These are phyloP conservation scores for Colletotrichum theobromicola DNA, from an alignment of 2,329 filamentous ascomycete genomes.

Conservation along the genomic window DNA sequence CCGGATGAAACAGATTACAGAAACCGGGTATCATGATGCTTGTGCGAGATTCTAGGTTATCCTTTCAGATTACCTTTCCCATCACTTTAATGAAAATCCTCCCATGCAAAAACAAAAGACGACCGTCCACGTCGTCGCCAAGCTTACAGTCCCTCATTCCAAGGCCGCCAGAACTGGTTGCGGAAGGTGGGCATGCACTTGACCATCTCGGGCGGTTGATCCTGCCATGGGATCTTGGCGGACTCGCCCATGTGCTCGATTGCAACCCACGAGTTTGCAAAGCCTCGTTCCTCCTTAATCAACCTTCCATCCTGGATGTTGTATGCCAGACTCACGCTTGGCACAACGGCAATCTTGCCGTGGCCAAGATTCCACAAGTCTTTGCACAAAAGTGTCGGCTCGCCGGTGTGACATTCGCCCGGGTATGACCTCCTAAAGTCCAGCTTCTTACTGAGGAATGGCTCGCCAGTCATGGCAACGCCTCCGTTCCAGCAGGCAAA, in stretches of 20 bases:
- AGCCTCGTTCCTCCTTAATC: slow-evolving; percentile 58
- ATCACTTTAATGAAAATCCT: not conserved
- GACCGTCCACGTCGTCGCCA: not conserved
- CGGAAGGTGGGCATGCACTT: slow-evolving; percentile 52
- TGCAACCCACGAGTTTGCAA: slow-evolving; percentile 30
- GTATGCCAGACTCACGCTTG: slow-evolving; percentile 61
- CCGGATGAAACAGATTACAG: not conserved
- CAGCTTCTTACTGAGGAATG: slow-evolving; percentile 44
- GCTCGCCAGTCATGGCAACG: slow-evolving; percentile 50
- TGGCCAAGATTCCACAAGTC: slow-evolving; percentile 58
- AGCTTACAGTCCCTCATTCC: slow-evolving; percentile 35
- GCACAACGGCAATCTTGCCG: slow-evolving; percentile 60
- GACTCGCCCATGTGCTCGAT: slow-evolving; percentile 25
- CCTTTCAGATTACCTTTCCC: not conserved
- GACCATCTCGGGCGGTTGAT: slow-evolving; percentile 48
- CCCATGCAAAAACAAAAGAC: not conserved
- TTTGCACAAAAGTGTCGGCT: slow-evolving; percentile 62
- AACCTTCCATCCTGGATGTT: slow-evolving; percentile 45
- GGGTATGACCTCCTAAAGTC: slow-evolving; percentile 44
- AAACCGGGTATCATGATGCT: slow-evolving; percentile 1
- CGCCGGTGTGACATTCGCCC: slow-evolving; percentile 58
- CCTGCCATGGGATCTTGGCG: slow-evolving; percentile 46
- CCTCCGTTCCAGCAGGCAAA: slow-evolving; percentile 68
- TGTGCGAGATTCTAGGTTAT: not conserved
- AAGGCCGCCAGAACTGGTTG: slow-evolving; percentile 47